Evolutionary conservation across 768 basidiomycete genomes (phyloP).

Genomic region (Lentinula detonsa): DNA sequence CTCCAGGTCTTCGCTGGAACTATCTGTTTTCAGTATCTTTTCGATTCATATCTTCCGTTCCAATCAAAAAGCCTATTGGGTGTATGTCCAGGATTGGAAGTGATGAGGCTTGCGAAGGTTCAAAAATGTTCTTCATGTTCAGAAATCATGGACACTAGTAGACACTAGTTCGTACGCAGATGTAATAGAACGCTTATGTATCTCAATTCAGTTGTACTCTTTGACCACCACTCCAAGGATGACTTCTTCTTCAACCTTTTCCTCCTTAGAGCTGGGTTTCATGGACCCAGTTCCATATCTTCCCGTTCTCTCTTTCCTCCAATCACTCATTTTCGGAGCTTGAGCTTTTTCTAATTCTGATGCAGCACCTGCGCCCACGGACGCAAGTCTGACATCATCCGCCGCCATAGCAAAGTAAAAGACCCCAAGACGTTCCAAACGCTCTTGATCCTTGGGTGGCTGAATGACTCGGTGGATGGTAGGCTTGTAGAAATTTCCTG

Average conservation of each 20-base stretch:
- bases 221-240: slow-evolving; percentile 50
- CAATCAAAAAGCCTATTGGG: no score
- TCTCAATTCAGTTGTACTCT: slow-evolving; percentile 39
- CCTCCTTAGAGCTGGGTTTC: slow-evolving; percentile 26
- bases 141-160: not conserved
- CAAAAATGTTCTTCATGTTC: no score
- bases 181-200: no score
- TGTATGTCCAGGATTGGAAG: no score
- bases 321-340: slow-evolving; percentile 46
- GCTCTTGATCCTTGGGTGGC: slow-evolving; percentile 49
- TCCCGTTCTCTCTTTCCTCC: slow-evolving; percentile 44
- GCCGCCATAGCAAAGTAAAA: slow-evolving; percentile 55
- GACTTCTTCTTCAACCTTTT: slow-evolving; percentile 47
- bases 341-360: slow-evolving; percentile 11
- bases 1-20: not conserved
- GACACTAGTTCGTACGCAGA: no score
- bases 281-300: slow-evolving; percentile 47
- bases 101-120: not conserved
- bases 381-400: slow-evolving; percentile 41
- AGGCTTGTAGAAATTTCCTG: slow-evolving; percentile 52
- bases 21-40: no score
- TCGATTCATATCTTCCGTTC: no score
- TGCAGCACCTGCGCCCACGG: slow-evolving; percentile 31
- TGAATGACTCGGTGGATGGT: slow-evolving; percentile 59
- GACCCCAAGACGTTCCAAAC: slow-evolving; percentile 43